Percentiles rank a stretch among this genome's conserved stretches.
Conservation (phyloP, 441 rosid genomes). For the Gossypium lobatum region DNA sequence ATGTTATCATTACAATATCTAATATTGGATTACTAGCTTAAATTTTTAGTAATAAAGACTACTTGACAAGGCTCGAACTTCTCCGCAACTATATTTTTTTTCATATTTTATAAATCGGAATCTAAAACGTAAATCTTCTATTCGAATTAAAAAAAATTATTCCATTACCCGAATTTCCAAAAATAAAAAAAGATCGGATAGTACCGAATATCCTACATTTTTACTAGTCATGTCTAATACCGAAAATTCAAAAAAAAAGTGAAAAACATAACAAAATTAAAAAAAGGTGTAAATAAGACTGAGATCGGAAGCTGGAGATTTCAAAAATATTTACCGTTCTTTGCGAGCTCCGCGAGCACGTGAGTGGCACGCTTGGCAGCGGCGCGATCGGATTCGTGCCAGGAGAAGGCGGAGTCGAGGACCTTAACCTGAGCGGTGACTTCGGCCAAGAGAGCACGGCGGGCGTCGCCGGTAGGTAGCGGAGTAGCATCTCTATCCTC, state of each 20-base stretch:
- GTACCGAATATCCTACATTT: neutral
- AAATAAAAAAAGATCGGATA: neutral
- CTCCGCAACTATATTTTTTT: neutral
- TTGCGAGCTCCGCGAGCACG: constrained; percentile 90
- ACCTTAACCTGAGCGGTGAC: constrained; percentile 67
- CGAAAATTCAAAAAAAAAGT: neutral
- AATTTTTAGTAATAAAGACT: neutral
- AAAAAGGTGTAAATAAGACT: neutral
- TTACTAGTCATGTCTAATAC: neutral
- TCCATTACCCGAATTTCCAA: neutral
- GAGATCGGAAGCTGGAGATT: constrained; percentile 21
- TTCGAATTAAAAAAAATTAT: neutral
- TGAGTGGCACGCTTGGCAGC: constrained; percentile 93
- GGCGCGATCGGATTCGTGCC: constrained; percentile 91
- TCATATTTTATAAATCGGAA: neutral
- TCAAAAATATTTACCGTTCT: constrained; percentile 50
- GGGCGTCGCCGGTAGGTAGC: constrained; percentile 44
- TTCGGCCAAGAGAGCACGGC: constrained; percentile 48
- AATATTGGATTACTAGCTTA: neutral
- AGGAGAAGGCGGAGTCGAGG: constrained; percentile 66
- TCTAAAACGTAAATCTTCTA: neutral
- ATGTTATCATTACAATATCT: neutral
- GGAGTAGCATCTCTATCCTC: constrained; percentile 66
- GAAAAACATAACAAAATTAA: neutral
- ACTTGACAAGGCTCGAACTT: neutral